Evolutionary conservation across 225 moss, liverwort and hornwort genomes (phyloP).

Genomic region (Neckera pumila): DNA sequence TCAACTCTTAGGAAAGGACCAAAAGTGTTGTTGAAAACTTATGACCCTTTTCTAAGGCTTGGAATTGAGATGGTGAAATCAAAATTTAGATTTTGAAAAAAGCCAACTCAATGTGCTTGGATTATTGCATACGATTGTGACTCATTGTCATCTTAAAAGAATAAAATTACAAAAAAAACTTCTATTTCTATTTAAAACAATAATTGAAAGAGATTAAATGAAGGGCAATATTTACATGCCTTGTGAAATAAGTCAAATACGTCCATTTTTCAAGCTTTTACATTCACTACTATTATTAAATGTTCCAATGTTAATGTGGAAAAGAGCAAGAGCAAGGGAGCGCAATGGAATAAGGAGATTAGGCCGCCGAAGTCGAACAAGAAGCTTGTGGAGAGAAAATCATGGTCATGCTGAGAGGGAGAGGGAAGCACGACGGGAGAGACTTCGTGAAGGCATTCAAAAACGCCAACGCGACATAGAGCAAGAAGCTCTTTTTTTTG

Average conservation of each 20-base stretch:
- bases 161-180: neutral
- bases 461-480: conserved; percentile 28
- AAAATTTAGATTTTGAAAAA: neutral
- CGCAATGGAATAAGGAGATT: neutral
- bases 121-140: neutral
- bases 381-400: neutral
- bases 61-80: neutral
- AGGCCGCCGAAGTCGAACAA: neutral
- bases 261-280: neutral
- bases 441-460: conserved; percentile 13
- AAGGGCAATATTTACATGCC: neutral
- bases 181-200: no score
- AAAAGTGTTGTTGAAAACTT: neutral
- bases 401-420: neutral
- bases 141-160: neutral
- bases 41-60: neutral
- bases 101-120: neutral
- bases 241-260: neutral
- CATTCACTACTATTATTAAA: neutral
- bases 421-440: neutral
- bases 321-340: neutral
- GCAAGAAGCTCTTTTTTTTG: conserved; percentile 35
- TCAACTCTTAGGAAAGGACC: no score
- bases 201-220: no score
- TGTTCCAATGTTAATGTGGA: neutral